Percentiles rank a stretch among this genome's conserved stretches.
Conservation (phyloP, 2,329 filamentous ascomycete species). For the Sporothrix brunneoviolacea region DNA sequence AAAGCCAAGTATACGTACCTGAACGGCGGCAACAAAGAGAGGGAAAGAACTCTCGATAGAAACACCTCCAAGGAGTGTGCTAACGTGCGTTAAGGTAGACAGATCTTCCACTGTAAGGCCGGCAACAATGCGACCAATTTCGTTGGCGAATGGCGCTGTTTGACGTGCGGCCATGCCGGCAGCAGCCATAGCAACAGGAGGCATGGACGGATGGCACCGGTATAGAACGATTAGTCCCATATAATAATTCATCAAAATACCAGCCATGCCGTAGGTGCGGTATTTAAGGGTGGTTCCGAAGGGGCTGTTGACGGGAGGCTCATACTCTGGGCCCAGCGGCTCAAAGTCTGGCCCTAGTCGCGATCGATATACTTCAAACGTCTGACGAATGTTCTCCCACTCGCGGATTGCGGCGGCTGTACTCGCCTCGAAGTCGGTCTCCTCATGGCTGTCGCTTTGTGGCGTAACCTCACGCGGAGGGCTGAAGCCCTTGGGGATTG, state of each 20-base stretch:
- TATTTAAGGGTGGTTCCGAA: slow-evolving; percentile 81
- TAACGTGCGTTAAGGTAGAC: slow-evolving; percentile 51
- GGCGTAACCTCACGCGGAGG: slow-evolving; percentile 39
- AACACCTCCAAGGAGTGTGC: slow-evolving; percentile 70
- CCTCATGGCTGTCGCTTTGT: slow-evolving; percentile 38
- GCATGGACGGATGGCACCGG: slow-evolving; percentile 81
- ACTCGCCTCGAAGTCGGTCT: slow-evolving; percentile 54
- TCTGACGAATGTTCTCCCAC: slow-evolving; percentile 67
- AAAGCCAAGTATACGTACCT: slow-evolving; percentile 41
- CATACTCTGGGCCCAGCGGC: slow-evolving; percentile 63
- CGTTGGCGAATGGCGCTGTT: slow-evolving; percentile 63
- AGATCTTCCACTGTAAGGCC: slow-evolving; percentile 58
- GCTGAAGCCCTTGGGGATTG: slow-evolving; percentile 48
- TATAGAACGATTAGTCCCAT: slow-evolving; percentile 78
- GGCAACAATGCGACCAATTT: slow-evolving; percentile 73
- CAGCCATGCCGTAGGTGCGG: slow-evolving; percentile 77
- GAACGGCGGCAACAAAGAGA: slow-evolving; percentile 79
- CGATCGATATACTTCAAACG: slow-evolving; percentile 60
- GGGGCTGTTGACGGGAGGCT: slow-evolving; percentile 57
- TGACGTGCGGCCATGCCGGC: slow-evolving; percentile 68
- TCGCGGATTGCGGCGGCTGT: slow-evolving; percentile 67
- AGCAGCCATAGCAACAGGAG: slow-evolving; percentile 80
- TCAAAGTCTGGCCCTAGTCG: slow-evolving; percentile 70
- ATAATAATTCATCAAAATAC: slow-evolving; percentile 82
- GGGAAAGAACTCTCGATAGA: slow-evolving; percentile 77